Percentiles rank a stretch among this genome's conserved stretches.
Conservation (phyloP, 2,329 filamentous ascomycete genomes). For the Diatrype stigma region DNA sequence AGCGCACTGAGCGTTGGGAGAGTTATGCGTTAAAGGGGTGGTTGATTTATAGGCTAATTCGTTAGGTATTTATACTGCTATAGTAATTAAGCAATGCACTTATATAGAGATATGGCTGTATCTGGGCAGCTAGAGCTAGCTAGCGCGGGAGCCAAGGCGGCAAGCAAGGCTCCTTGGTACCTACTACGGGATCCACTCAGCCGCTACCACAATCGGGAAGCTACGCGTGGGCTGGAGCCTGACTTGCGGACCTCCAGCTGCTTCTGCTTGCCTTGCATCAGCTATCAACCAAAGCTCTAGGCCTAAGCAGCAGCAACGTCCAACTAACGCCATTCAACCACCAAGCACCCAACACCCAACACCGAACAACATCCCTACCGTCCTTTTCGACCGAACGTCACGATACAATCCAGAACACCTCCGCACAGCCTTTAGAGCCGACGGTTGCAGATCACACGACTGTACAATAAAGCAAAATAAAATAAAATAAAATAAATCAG, state of each 20-base stretch:
- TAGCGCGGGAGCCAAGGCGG: background rate
- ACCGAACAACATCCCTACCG: no score
- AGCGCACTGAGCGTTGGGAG: no score
- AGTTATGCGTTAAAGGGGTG: no score
- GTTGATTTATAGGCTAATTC: no score
- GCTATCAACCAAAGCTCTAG: background rate
- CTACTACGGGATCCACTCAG: no score
- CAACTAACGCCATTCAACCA: background rate
- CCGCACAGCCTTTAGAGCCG: no score
- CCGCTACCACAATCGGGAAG: background rate
- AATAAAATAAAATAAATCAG: background rate
- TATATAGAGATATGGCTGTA: background rate
- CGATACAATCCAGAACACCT: no score
- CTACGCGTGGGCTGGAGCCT: constrained; percentile 1
- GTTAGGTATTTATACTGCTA: no score
- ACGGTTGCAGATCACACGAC: no score
- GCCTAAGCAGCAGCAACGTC: background rate
- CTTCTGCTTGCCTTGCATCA: background rate
- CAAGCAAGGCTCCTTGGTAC: background rate
- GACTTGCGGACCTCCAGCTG: no score
- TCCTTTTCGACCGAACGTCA: no score
- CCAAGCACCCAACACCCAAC: background rate
- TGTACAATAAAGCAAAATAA: background rate
- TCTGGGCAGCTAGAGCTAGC: background rate
- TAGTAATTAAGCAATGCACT: background rate